A percentile compares a stretch with the other conserved stretches of the same genome.
Conservation (phyloP, 2,329 filamentous ascomycete species). For the Stenocarpella maydis region DNA sequence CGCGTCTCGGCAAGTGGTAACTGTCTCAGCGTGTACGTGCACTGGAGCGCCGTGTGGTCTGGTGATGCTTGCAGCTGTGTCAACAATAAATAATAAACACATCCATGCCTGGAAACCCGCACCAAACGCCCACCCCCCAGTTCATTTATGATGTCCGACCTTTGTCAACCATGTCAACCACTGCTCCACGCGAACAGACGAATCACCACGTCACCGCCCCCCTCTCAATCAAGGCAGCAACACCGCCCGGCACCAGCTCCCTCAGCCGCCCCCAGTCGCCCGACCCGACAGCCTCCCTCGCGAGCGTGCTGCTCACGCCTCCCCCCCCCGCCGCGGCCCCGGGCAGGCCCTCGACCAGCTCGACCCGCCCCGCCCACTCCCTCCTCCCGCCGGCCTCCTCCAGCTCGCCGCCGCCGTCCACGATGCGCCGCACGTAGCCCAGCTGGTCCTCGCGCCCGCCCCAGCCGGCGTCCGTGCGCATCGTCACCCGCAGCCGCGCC, state of each 20-base stretch:
- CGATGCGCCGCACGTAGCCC: conserved; percentile 61
- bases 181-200: too few species aligned
- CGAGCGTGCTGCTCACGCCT: conserved; percentile 68
- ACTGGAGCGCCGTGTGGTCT: too few species aligned
- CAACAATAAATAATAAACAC: too few species aligned
- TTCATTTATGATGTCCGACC: too few species aligned
- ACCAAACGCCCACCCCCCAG: too few species aligned
- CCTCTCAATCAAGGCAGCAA: conserved; percentile 65
- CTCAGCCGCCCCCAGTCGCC: conserved; percentile 57
- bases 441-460: conserved; percentile 63
- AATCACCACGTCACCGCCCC: conserved; percentile 55
- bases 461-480: conserved; percentile 68
- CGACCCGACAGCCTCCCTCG: conserved; percentile 62
- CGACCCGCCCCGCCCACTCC: conserved; percentile 68
- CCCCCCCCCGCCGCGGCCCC: conserved; percentile 48
- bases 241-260: conserved; percentile 62
- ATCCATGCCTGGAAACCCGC: too few species aligned
- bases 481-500: conserved; percentile 69
- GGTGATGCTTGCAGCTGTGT: too few species aligned
- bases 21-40: too few species aligned
- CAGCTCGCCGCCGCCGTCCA: conserved; percentile 50
- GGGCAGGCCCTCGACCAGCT: conserved; percentile 61
- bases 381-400: conserved; percentile 61
- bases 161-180: too few species aligned
- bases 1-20: too few species aligned